A percentile compares a stretch with the other conserved stretches of the same genome.
Evolutionary conservation across 1,284 basidiomycete species (phyloP).

Genomic region (Microbotryum lychnidis-dioicae): DNA sequence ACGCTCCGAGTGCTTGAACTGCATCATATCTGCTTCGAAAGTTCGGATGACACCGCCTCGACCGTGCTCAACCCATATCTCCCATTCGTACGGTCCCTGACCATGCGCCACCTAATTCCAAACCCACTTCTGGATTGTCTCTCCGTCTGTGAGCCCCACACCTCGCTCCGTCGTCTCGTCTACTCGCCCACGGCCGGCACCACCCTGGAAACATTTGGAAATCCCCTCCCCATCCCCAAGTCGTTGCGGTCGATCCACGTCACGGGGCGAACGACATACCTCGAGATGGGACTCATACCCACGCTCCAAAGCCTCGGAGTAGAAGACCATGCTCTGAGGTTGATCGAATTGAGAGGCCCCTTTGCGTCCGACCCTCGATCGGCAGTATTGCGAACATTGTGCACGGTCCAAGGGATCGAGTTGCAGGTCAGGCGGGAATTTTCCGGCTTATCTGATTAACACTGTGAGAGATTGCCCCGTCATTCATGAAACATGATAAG

Average conservation of each 20-base stretch:
- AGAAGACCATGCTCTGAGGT: background rate
- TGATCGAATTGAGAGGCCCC: constrained; percentile 2
- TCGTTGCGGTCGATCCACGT: background rate
- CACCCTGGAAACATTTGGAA: too few species aligned
- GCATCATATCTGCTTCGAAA: background rate
- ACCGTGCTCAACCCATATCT: background rate
- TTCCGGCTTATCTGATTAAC: background rate
- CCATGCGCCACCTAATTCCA: too few species aligned
- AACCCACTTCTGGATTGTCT: too few species aligned
- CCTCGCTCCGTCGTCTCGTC: too few species aligned
- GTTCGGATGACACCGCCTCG: background rate
- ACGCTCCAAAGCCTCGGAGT: background rate
- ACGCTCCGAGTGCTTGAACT: too few species aligned
- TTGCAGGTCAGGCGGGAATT: constrained; percentile 4
- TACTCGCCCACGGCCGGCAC: too few species aligned
- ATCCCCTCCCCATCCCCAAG: background rate
- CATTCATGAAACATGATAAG: too few species aligned
- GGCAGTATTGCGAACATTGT: background rate
- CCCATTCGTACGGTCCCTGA: too few species aligned
- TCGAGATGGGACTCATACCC: constrained; percentile 7
- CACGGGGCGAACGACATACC: background rate
- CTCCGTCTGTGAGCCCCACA: too few species aligned
- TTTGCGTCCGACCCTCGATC: constrained; percentile 3
- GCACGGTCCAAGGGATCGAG: background rate
- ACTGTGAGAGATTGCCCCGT: too few species aligned